Evolutionary conservation across 1,284 basidiomycete species (phyloP), one percentile per base, ranked within the genome.

Genomic region (Pseudozyma tsukubaensis): DNA sequence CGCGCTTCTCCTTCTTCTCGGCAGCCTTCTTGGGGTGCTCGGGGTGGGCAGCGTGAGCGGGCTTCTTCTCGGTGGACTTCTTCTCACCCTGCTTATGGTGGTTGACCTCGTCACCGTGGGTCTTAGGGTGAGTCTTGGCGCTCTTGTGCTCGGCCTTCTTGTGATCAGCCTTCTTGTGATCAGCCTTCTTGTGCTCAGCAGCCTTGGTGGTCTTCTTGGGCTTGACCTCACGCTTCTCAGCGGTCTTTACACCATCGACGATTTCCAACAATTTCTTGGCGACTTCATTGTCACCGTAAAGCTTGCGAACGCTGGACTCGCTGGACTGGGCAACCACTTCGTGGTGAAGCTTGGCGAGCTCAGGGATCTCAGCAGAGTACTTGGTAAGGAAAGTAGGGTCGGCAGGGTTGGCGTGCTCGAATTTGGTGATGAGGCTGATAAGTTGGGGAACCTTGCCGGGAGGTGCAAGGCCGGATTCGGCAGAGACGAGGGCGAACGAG

Each of bases 381-480:
- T 57, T 8, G 18, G 51, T n/a, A 34, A 34, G 29, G 19, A 65
- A 64, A 13, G 34, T n/a, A 13, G 62, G 35, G 29, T 43, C 44
- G 35, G 50, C 32, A 14, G 68, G 62, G 43, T 61, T 60, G 47
- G 55, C 62, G 35, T 57, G 36, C 19, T 71, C 68, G 47, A 71
- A 50, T 55, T 65, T 54, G 58, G 56, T 71, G 61, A 71, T 58
- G 40, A 65, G 43, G 10, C 34, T 50, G 18, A 71, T 34, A 10
- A 71, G 18, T 51, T 65, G 62, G 13, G 68, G 68, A 7, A 71
- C 39, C 21, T 65, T 58, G 34, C 67, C 67, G n/a, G 57, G 57
- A 4, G 50, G 32, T 19, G 43, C 66, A 50, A 56, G 48, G 24
- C 48, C 18, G 10, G 59, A 53, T 42, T 69, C 56, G 13, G 66